These are phyloP conservation scores for Aspergillus costaricaensis DNA, from an alignment of 2,329 filamentous ascomycete species.

Conservation along the genomic window DNA sequence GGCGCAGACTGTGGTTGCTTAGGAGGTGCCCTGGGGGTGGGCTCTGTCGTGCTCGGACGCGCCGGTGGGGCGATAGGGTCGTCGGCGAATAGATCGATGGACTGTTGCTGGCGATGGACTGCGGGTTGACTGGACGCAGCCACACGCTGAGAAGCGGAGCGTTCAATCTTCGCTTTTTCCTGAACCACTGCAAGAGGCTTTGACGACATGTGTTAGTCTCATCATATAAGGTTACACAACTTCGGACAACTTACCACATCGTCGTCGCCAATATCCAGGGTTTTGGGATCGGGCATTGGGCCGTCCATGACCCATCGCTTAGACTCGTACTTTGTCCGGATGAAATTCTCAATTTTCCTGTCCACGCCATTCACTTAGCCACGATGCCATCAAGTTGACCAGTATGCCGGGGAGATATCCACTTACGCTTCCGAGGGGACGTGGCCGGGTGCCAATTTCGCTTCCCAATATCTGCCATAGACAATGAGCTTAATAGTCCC, in stretches of 20 bases:
- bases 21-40: slow-evolving; percentile 64
- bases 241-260: slow-evolving; percentile 65
- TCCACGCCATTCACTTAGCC: slow-evolving; percentile 15
- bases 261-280: slow-evolving; percentile 84
- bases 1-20: slow-evolving; percentile 56
- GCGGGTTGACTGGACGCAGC: slow-evolving; percentile 47
- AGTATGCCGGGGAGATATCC: slow-evolving; percentile 1
- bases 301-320: slow-evolving; percentile 99
- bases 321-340: slow-evolving; percentile 97
- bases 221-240: not conserved
- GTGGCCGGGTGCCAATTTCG: slow-evolving; percentile 87
- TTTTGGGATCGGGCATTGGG: slow-evolving; percentile 86
- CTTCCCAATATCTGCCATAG: slow-evolving; percentile 75
- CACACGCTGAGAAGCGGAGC: slow-evolving; percentile 57
- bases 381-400: not conserved
- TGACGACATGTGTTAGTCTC: slow-evolving; percentile 19
- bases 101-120: slow-evolving; percentile 48
- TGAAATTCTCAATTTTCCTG: slow-evolving; percentile 98
- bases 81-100: slow-evolving; percentile 81
- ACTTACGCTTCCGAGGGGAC: slow-evolving; percentile 80
- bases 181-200: slow-evolving; percentile 68
- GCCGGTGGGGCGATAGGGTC: slow-evolving; percentile 63
- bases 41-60: slow-evolving; percentile 72
- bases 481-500: slow-evolving; percentile 13
- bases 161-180: slow-evolving; percentile 69